Conservation (phyloP, 2,329 filamentous ascomycete genomes). For the Botrytis elliptica region DNA sequence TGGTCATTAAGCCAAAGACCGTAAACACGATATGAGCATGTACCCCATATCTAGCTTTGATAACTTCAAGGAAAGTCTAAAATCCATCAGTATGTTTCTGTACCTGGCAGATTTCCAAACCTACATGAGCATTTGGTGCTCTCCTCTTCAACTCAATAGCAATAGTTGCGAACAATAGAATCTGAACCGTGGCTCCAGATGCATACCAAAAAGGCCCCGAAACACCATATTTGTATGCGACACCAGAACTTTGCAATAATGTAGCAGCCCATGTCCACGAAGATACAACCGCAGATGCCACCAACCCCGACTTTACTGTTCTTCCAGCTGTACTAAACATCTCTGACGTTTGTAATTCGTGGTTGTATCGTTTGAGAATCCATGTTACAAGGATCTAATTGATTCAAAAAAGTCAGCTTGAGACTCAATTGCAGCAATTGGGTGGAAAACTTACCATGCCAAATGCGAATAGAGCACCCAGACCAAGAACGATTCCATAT, state of each 20-base stretch:
- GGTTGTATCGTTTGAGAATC: slow-evolving; percentile 53
- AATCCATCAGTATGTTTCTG: slow-evolving; percentile 12
- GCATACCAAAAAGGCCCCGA: slow-evolving; percentile 67
- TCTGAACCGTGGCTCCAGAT: slow-evolving; percentile 76
- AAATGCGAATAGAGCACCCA: slow-evolving; percentile 62
- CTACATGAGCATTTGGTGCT: slow-evolving; percentile 76
- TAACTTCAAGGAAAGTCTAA: slow-evolving; percentile 73
- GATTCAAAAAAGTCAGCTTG: neutral
- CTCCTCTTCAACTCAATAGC: slow-evolving; percentile 87
- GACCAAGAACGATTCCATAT: slow-evolving; percentile 60
- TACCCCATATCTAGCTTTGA: slow-evolving; percentile 75
- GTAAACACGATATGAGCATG: slow-evolving; percentile 75
- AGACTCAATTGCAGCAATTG: neutral
- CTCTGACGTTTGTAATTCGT: slow-evolving; percentile 85
- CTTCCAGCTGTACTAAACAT: slow-evolving; percentile 89
- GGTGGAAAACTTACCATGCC: slow-evolving; percentile 52
- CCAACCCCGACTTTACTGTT: slow-evolving; percentile 84
- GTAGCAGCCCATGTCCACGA: slow-evolving; percentile 94
- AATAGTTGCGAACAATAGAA: slow-evolving; percentile 84
- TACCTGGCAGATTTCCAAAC: slow-evolving; percentile 20
- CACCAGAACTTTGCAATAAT: slow-evolving; percentile 73
- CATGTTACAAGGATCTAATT: slow-evolving; percentile 39
- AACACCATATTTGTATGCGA: slow-evolving; percentile 76
- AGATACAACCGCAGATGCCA: slow-evolving; percentile 85
- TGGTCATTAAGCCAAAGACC: slow-evolving; percentile 78